Evolutionary conservation across 1,284 basidiomycete species (phyloP), one percentile per base, ranked within the genome.

Genomic region (Earliella scabrosa): DNA sequence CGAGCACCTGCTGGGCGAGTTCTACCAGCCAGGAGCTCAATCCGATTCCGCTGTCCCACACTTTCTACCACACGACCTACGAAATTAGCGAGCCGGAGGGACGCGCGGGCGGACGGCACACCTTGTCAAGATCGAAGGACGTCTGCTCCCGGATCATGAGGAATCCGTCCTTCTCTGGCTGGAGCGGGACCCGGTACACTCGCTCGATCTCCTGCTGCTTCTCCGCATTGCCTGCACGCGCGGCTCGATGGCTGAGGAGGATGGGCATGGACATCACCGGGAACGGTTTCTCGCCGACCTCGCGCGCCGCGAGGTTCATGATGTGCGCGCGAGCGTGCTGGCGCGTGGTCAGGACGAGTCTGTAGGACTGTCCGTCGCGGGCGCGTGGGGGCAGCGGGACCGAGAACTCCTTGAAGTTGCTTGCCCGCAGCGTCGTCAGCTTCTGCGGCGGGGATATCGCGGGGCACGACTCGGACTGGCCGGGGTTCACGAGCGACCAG

Each of bases 31-130:
- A 94, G 0, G 90, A 83, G 52, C 87, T 85, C 21, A 94, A 74
- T 2, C 90, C 92, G 45, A 94, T 80, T 1, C 92, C 93, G 52
- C 92, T 95, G 70, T 95, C 93, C 93, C 93, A 95, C 49, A 95
- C 82, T 92, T 95, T 95, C 93, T 95, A 74, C 31, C 60, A 52
- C 27, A 53, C 50, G 63, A 51, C 64, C 66, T 69, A 50, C 44
- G 57, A 40, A 40, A 63, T 41, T 50, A 45, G 39, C 45, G 27
- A 36, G 24, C 29, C 32, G 21, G 4, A 11, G 18, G 14, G 23
- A 29, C 31, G 13, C 50, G 43, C 18, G 39, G 20, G 8, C 8
- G 13, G 29, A 10, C 11, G 4, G 13, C 63, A 52, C 61, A 92
- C 93, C 83, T 95, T 95, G 76, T 95, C 93, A 6, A 96, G 77